phyloP scores from a whole-genome alignment of 148 eudicot species.

The Simmondsia chinensis region DNA sequence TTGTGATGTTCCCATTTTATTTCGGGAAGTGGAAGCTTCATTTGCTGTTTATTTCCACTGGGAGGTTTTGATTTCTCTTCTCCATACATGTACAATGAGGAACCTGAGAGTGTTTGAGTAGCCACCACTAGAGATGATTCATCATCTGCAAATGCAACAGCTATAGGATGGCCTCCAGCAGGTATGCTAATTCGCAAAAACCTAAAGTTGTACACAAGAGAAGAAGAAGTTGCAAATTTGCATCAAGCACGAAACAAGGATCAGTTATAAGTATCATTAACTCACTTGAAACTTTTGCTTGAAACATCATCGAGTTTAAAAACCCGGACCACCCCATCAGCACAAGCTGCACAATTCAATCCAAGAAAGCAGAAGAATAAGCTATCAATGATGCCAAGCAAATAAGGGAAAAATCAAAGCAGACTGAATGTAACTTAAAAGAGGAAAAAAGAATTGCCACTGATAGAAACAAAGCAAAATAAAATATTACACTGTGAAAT shows the following conservation, averaged over 20 bases:
- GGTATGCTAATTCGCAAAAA: slow-evolving; percentile 87
- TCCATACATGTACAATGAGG: slow-evolving; percentile 82
- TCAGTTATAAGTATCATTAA: slow-evolving; percentile 1
- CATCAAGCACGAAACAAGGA: not conserved
- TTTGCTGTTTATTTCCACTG: slow-evolving; percentile 49
- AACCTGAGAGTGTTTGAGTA: slow-evolving; percentile 57
- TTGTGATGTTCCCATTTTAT: slow-evolving; percentile 90
- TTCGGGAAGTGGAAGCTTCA: slow-evolving; percentile 73
- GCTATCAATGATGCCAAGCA: slow-evolving; percentile 3
- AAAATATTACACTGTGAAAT: too few relatives aligned
- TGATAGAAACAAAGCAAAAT: too few relatives aligned
- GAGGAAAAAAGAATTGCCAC: too few relatives aligned
- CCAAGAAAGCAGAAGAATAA: slow-evolving; percentile 1
- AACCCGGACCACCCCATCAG: slow-evolving; percentile 83
- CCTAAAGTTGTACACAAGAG: slow-evolving; percentile 24
- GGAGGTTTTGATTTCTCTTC: slow-evolving; percentile 60
- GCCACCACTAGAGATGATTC: slow-evolving; percentile 76
- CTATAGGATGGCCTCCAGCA: slow-evolving; percentile 79
- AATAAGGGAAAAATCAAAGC: not conserved
- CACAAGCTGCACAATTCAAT: slow-evolving; percentile 87
- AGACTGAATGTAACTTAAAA: too few relatives aligned
- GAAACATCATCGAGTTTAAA: slow-evolving; percentile 88
- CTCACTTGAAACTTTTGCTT: slow-evolving; percentile 92
- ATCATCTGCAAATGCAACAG: slow-evolving; percentile 71
- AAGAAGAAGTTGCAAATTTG: slow-evolving; percentile 1